Conservation (phyloP, 1,284 basidiomycete species). For the Clitocybe nebularis region DNA sequence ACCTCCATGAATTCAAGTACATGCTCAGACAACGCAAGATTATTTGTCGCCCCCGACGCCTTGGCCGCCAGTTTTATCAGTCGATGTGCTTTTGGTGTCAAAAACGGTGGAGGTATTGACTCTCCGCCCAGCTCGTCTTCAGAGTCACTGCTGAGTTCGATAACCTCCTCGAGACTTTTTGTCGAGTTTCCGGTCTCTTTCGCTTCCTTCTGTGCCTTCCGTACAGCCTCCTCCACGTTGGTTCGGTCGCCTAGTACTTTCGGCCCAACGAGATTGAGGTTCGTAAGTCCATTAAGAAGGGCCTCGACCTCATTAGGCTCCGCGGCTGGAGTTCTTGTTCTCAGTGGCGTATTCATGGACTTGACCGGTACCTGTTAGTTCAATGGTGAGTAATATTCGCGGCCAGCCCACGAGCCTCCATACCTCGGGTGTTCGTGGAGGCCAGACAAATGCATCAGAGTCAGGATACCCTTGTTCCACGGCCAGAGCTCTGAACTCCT, state of each 20-base stretch:
- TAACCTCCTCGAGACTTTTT: constrained; percentile 24
- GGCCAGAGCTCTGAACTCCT: constrained; percentile 56
- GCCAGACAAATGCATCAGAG: constrained; percentile 67
- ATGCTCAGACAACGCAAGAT: constrained; percentile 44
- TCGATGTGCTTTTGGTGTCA: constrained; percentile 49
- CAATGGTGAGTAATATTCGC: neutral
- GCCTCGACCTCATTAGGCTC: constrained; percentile 41
- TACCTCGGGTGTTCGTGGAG: constrained; percentile 46
- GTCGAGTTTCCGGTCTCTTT: constrained; percentile 20
- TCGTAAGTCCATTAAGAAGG: constrained; percentile 54
- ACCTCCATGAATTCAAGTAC: constrained; percentile 56
- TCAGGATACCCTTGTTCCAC: constrained; percentile 52
- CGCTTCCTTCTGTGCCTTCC: constrained; percentile 28
- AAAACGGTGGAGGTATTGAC: constrained; percentile 27
- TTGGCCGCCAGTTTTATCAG: constrained; percentile 43
- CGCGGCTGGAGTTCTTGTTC: constrained; percentile 23
- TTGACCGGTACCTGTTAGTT: constrained; percentile 18
- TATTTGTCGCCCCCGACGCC: constrained; percentile 47
- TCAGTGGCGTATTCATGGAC: constrained; percentile 28
- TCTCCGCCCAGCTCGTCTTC: too few relatives aligned
- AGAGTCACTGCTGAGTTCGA: constrained; percentile 48
- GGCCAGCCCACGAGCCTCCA: too few relatives aligned
- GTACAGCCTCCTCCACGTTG: constrained; percentile 35
- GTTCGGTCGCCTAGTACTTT: constrained; percentile 48
- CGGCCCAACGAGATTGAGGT: constrained; percentile 49